A percentile compares a stretch with the other conserved stretches of the same genome.
These are phyloP conservation scores for Vigna reflexopilosa DNA, from an alignment of 306 rosid species.

Conservation along the genomic window DNA sequence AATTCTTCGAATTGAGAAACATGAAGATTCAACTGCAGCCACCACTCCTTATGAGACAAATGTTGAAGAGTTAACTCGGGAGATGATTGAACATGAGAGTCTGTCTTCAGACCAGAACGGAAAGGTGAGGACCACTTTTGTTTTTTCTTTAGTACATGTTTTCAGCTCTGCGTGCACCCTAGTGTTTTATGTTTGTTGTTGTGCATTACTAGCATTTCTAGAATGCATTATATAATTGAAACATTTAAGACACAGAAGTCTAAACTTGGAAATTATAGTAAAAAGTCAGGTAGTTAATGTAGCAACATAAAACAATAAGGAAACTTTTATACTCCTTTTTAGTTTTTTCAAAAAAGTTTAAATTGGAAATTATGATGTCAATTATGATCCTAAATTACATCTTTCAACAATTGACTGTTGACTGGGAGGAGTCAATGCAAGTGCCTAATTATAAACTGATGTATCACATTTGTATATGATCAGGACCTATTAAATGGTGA, in stretches of 20 bases:
- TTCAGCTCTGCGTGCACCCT: conserved; percentile 12
- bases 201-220: neutral
- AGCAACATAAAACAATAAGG: conserved; percentile 24
- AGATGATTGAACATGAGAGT: conserved; percentile 54
- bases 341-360: neutral
- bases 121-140: conserved; percentile 57
- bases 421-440: conserved; percentile 32
- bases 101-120: conserved; percentile 52
- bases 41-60: conserved; percentile 54
- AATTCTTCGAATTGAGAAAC: conserved; percentile 70
- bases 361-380: conserved; percentile 5
- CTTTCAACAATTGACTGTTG: conserved; percentile 8
- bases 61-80: conserved; percentile 62
- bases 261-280: conserved; percentile 22
- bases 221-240: conserved; percentile 15
- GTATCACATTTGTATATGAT: conserved; percentile 32
- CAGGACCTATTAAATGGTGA: conserved; percentile 59
- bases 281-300: conserved; percentile 11
- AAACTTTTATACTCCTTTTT: conserved; percentile 20
- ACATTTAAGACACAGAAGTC: conserved; percentile 30
- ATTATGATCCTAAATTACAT: conserved; percentile 1
- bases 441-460: conserved; percentile 37
- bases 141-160: conserved; percentile 2
- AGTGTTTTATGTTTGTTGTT: conserved; percentile 3
- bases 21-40: conserved; percentile 61